Base-by-base conservation (phyloP, 2,329 filamentous ascomycete genomes). In the Penicillium thymicola region DNA sequence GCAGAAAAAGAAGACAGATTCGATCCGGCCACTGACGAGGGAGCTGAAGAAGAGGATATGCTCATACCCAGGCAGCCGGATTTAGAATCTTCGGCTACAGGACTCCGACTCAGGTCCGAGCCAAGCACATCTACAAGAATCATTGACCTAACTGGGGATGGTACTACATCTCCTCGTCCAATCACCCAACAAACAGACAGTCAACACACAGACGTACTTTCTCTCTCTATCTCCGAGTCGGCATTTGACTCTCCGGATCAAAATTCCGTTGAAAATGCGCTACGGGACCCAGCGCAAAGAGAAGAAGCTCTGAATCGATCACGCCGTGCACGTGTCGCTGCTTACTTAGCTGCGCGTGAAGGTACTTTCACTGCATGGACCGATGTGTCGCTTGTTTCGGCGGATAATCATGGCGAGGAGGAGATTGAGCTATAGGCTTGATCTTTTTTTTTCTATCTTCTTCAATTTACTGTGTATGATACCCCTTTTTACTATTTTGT, bases 341-440 rank as follows among this genome's bases (percentile, higher is more conserved):
- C 72, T 25, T 82, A 75, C 51, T 63, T 71, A 18, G 76, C 76
- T 27, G 77, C 72, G 18, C 70, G 67, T 10, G 74, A 72, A 60
- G 72, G 73, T 10, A 78, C 72, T 11, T 78, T 72, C 47, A 73
- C 75, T 9, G 77, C 68, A 5, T 79, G 78, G 76, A 66, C 68
- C 45, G 65, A 71, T 23, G 60, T 75, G n/a, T 67, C 75, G 4
- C 65, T 81, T 28, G 67, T 79, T 30, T 80, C 78, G 27, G 70
- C 73, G 6, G 71, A 75, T 61, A 77, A 77, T 57, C 76, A 79
- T 65, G 68, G 70, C 0, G 66, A 74, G 52, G 67, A 71, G 46
- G 78, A 80, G 57, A 54, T 72, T 52, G 78, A 79, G 60, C 57
- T 79, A 34, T 79, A 51, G 65, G n/a, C 30, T 44, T 38, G 27